These are phyloP conservation scores for Mycena rosella DNA, from an alignment of 768 basidiomycete species.

Conservation along the genomic window DNA sequence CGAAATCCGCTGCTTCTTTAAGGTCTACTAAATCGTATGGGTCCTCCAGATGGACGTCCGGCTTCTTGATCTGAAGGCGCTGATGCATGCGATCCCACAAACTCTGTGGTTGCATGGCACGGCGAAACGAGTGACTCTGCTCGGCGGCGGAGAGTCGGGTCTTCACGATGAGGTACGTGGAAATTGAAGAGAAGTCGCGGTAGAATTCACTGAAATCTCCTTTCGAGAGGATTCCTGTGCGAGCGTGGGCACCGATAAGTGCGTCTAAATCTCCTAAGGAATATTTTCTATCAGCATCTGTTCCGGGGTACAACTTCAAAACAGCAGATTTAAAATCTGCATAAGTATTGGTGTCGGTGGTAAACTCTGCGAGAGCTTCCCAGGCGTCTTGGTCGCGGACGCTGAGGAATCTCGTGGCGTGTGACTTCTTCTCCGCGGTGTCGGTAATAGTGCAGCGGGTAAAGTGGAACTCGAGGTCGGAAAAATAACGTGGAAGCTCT, in stretches of 20 bases:
- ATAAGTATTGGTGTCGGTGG: not conserved
- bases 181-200: not conserved
- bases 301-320: not conserved
- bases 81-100: too few species aligned
- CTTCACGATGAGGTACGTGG: too few species aligned
- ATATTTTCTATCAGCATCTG: not conserved
- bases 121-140: too few species aligned
- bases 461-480: constrained; percentile 31
- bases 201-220: constrained; percentile 37
- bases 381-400: constrained; percentile 34
- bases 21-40: too few species aligned
- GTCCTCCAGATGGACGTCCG: too few species aligned
- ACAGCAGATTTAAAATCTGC: not conserved
- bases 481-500: constrained; percentile 34
- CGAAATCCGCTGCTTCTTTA: too few species aligned
- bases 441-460: constrained; percentile 3
- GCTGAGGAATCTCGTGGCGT: constrained; percentile 24
- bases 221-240: not conserved
- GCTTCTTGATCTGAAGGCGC: too few species aligned
- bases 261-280: not conserved
- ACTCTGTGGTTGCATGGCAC: too few species aligned
- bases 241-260: not conserved
- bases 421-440: constrained; percentile 28
- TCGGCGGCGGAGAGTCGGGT: too few species aligned
- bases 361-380: constrained; percentile 35